Evolutionary conservation across 805 yeast genomes (phyloP), one percentile per base, ranked within the genome.

Genomic region (Sporopachydermia quercuum): DNA sequence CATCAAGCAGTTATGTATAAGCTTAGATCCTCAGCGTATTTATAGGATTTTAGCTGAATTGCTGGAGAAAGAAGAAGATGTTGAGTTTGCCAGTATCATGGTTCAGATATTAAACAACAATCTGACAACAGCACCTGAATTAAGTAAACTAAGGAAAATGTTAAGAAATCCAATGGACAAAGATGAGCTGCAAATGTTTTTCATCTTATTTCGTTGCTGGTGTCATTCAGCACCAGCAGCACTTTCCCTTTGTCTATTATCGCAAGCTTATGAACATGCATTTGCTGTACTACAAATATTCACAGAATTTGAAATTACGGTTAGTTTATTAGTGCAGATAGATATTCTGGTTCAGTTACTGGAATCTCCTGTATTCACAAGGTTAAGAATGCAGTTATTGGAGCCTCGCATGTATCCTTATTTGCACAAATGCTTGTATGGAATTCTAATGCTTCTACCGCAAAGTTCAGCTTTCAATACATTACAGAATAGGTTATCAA

Each of bases 31-130:
- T 0, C 94, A 85, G 49, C 69, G 89, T 44, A 80, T 91, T 14
- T 87, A 82, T 52, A 74, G 78, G 40, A 76, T 87, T 0, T 59
- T 87, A 16, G 85, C 96, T 0, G 76, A 75, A 39, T 86, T 84
- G 6, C 61, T 91, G 38, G 76, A 72, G 40, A 43, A 64, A 35
- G 70, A 70, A 38, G 57, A 60, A 5, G 74, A 75, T 47, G 53
- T 71, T 17, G 68, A 68, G 1, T 82, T 82, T 49, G 64, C 75
- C 18, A 71, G 77, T 39, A 69, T 74, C 45, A 73, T 82, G 61
- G 70, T 81, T 42, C 87, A 81, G 45, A 79, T 82, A 11, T 61
- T 82, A 53, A 79, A 82, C 53, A 80, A 78, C 44, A 82, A 79
- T 43, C 56, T 82, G 39, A 66, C 82, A 13, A 78, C 86, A 3